Evolutionary conservation across 2,329 filamentous ascomycete species (phyloP), one percentile per base, ranked within the genome.

Genomic region (Botryotinia calthae): DNA sequence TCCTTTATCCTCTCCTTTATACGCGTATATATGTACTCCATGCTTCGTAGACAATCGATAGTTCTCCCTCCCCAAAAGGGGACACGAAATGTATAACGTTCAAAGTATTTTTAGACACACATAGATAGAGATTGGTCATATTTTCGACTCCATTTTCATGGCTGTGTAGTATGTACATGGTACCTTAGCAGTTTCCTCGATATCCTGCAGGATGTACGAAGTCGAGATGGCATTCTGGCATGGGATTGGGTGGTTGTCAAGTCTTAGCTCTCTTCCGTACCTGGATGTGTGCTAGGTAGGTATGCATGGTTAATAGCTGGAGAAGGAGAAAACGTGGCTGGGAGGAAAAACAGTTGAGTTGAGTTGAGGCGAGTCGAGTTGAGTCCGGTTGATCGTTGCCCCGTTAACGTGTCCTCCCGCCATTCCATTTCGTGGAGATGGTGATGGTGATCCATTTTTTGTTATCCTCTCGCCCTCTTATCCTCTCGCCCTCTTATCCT

Each of bases 361-460:
- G 40, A 34, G 56, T 42, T 25, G 40, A 34, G 56, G 31, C 8
- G 4, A 51, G 37, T 10, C 37, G 37, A 8, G 9, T 37, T 9
- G 37, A 37, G 37, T 37, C 37, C 37, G 9, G 42, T 31, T 8
- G 4, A 51, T n/a, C 28, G 44, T 67, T 67, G 34, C 64, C 16
- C n/a, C 40, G 25, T 20, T 9, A 67, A 67, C 64, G 12, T 4
- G 22, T 25, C 34, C n/a, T 56, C 64, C 64, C 64, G 64, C 64
- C 64, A 67, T 67, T 67, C 64, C 25, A 67, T n/a, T 66, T 66
- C 64, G 48, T 67, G 64, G 64, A 67, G 63, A 66, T 51, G 63
- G 8, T n/a, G 63, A 66, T 51, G 63, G 8, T n/a, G 46, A 40
- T 28, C 64, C 64, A 67, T 54, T 67, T 34, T 66, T 54, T n/a